phyloP scores from a whole-genome alignment of 352 stramenopile species.

The Globisporangium cylindrosporum region DNA sequence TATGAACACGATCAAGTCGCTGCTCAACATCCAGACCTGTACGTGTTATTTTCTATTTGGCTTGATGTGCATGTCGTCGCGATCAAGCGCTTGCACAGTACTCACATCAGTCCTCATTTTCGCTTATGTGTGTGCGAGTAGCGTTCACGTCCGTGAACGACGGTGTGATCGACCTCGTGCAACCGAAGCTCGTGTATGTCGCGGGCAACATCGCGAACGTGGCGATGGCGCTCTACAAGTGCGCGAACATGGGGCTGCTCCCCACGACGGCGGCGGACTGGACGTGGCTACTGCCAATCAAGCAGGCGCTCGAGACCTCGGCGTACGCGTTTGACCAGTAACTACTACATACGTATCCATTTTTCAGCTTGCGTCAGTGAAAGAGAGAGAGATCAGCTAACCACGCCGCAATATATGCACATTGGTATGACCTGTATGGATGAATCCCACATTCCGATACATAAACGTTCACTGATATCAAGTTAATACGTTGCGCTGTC shows the following conservation, averaged over 20 bases:
- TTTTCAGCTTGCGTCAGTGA: background rate
- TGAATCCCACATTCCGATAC: background rate
- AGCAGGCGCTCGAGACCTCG: slow-evolving; percentile 77
- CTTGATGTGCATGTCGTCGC: background rate
- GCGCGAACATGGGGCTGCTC: slow-evolving; percentile 89
- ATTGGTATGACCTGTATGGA: background rate
- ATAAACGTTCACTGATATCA: slow-evolving; percentile 1
- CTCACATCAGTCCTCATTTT: background rate
- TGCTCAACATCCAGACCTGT: slow-evolving; percentile 81
- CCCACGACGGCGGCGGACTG: slow-evolving; percentile 91
- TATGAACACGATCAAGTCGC: slow-evolving; percentile 90
- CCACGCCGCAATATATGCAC: background rate
- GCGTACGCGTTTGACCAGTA: slow-evolving; percentile 47
- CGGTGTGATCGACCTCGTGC: slow-evolving; percentile 70
- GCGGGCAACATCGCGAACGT: slow-evolving; percentile 84
- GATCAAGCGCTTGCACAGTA: background rate
- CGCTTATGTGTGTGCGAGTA: slow-evolving; percentile 15
- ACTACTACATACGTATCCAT: background rate
- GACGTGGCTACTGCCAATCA: slow-evolving; percentile 88
- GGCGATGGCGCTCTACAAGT: slow-evolving; percentile 91
- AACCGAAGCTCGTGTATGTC: slow-evolving; percentile 90
- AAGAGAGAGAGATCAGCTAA: background rate
- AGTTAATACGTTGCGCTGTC: slow-evolving; percentile 1
- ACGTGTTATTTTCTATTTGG: slow-evolving; percentile 4
- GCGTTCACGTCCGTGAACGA: slow-evolving; percentile 80